Evolutionary conservation across 75 land plant species (phyloP).

Genomic region (Pinus albicaulis): DNA sequence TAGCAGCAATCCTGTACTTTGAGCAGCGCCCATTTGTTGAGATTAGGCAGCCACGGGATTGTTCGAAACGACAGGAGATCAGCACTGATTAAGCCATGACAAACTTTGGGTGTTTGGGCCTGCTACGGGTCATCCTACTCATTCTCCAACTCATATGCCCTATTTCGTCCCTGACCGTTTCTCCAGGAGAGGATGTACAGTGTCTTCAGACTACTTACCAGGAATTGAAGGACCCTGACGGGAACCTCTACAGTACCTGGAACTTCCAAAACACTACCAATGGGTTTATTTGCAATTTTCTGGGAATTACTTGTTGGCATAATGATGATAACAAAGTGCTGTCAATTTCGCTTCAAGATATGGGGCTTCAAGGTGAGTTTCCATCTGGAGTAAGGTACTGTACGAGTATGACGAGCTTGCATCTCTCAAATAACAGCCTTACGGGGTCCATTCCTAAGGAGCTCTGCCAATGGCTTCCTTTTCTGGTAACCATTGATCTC

Average conservation of each 20-base stretch:
- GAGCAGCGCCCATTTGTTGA: no score
- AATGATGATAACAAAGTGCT: slow-evolving; percentile 57
- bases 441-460: slow-evolving; percentile 50
- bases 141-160: no score
- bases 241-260: slow-evolving; percentile 35
- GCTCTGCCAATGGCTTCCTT: slow-evolving; percentile 34
- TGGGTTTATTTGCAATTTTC: slow-evolving; percentile 59
- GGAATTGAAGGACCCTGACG: slow-evolving; percentile 34
- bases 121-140: no score
- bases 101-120: no score
- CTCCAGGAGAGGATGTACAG: background rate
- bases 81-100: no score
- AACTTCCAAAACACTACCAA: slow-evolving; percentile 28
- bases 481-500: slow-evolving; percentile 55
- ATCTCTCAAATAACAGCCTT: slow-evolving; percentile 62
- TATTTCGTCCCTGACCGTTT: no score
- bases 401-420: slow-evolving; percentile 56
- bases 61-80: no score
- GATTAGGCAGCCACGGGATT: no score
- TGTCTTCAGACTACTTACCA: background rate
- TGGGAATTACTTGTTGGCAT: slow-evolving; percentile 74
- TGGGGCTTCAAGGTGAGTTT: slow-evolving; percentile 38
- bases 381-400: slow-evolving; percentile 57
- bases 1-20: no score
- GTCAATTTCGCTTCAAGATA: slow-evolving; percentile 38